Base-by-base conservation (phyloP, 306 rosid species). In the Cicer bijugum region DNA sequence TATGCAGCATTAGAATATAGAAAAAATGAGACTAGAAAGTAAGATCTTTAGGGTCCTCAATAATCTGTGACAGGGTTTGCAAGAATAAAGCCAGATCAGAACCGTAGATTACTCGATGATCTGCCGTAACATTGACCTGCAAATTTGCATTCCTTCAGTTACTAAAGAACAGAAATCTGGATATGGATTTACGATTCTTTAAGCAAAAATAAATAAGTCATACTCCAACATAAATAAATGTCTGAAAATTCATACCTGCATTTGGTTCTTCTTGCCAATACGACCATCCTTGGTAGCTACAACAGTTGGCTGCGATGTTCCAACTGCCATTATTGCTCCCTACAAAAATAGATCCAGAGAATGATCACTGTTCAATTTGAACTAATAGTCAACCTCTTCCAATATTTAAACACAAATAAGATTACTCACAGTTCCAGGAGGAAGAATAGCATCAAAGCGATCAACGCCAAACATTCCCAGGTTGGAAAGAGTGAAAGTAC, bases 321-420 rank as follows among this genome's bases (percentile, higher is more conserved):
- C 97, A 38, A 95, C 97, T 60, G 97, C 99, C 99, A 95, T 95
- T 58, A 95, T 95, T 52, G 99, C 99, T 59, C 99, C 99, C 99
- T 95, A 76, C 69, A 74, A 9, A 58, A 70, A 69, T 15, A 72
- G 68, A 75, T 50, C 55, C 80, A 69, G 42, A 60, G 45, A 61
- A 50, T 52, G 28, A 78, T 73, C 43, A 35, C 43, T 47, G 70
- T 46, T 35, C 15, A 16, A 71, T 65, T 35, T 12, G 65, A 60
- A 71, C 5, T 52, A 51, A 53, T 51, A 61, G 43, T 63, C 66
- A 69, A 43, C 5, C 69, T 70, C 75, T 40, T 9, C 69, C 42
- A 75, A 12, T 38, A 64, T 20, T 72, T 33, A n/a, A 67, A 51
- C 63, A 52, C 6, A 33, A 60, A 66, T 69, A 75, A 14, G 50